These are phyloP conservation scores for Chloranthus sessilifolius DNA, from an alignment of 164 flowering plant genomes.

Conservation along the genomic window DNA sequence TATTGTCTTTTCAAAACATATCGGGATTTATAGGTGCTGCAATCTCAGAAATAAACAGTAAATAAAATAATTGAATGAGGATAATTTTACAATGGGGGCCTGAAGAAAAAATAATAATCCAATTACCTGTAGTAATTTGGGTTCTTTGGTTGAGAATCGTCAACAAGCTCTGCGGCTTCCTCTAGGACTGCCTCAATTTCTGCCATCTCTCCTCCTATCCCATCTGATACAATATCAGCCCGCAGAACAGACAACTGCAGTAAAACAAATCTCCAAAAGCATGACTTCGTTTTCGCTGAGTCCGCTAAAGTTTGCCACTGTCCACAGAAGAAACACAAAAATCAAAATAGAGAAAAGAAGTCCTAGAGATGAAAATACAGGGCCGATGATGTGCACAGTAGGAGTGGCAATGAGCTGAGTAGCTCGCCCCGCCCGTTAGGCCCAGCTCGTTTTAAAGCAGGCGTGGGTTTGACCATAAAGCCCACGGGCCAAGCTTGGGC, in stretches of 20 bases:
- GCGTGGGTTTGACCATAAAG: too few relatives aligned
- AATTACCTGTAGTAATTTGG: constrained; percentile 85
- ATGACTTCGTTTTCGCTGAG: constrained; percentile 61
- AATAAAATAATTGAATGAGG: not conserved
- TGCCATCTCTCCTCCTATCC: constrained; percentile 50
- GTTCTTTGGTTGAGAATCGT: constrained; percentile 66
- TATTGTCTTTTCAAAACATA: constrained; percentile 63
- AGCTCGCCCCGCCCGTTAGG: too few relatives aligned
- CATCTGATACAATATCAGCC: constrained; percentile 68
- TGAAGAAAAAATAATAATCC: not conserved
- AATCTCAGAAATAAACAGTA: constrained; percentile 8
- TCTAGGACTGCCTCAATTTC: constrained; percentile 84
- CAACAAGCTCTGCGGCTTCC: constrained; percentile 98
- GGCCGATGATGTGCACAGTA: too few relatives aligned
- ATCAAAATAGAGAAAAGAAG: not conserved
- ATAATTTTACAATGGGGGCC: not conserved
- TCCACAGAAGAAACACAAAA: constrained; percentile 7
- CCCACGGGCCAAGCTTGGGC: too few relatives aligned
- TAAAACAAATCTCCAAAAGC: constrained; percentile 94
- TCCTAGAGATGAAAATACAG: not conserved
- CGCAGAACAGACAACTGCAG: constrained; percentile 58
- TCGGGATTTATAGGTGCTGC: constrained; percentile 75
- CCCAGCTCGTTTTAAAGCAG: too few relatives aligned
- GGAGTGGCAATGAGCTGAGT: too few relatives aligned
- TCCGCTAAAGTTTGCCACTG: constrained; percentile 91